Evolutionary conservation across 2,329 filamentous ascomycete species (phyloP), one percentile per base, ranked within the genome.

Genomic region (Bipolaris victoriae): DNA sequence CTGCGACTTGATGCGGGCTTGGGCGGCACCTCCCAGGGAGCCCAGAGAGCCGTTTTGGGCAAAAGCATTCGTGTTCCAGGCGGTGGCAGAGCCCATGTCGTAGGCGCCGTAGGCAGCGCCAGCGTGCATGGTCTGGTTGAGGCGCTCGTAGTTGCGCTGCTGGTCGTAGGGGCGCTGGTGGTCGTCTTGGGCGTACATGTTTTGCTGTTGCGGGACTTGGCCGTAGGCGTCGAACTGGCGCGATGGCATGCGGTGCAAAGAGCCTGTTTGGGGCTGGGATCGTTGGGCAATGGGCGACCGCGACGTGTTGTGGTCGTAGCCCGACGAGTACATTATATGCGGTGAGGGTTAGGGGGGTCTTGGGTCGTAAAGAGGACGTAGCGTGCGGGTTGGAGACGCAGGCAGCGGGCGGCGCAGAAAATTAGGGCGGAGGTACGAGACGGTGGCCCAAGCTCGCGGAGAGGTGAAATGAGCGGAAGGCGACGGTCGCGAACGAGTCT

Each of bases 21-120:
- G 81, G 22, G 81, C 78, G 24, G 81, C 77, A 55, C 77, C 79
- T 54, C 77, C 79, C 39, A 80, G 81, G 55, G 87, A 86, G 56
- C 87, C 88, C 66, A 93, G 83, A 61, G 83, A 85, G 65, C 83
- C 85, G 67, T 85, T 84, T 65, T 83, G 88, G 52, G 87, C 86
- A 63, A 92, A 90, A 45, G 86, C 88, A 69, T 84, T 86, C 50
- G 91, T 88, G 74, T 88, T 91, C 92, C 92, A 97, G 18, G 89
- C 88, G 71, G 92, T 89, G n/a, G 84, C 83, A n/a, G 80, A 78
- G 57, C 81, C 80, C 72, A 87, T 86, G 70, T 92, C 91, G 66
- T 93, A 90, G 57, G 26, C 26, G 26, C 79, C 84, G 56, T 91
- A 89, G 50, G 83, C 39, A 16, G 39, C 86, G 49, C 83, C 86